Base-by-base conservation (phyloP, 805 yeast genomes). In the Yamadazyma sp. region DNA sequence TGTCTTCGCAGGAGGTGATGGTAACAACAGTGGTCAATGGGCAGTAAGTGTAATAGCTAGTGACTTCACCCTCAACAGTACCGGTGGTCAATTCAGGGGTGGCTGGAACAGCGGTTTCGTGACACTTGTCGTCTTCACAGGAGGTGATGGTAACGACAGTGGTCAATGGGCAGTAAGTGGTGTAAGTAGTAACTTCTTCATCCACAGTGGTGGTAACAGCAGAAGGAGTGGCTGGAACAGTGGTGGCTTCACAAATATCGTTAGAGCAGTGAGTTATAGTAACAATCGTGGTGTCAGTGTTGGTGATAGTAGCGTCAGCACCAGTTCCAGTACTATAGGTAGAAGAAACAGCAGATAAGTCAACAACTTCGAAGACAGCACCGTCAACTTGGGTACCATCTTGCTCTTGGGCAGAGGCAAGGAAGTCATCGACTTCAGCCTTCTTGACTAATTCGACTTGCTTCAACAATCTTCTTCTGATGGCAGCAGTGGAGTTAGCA, bases 401-500 rank as follows among this genome's bases (percentile, higher is more conserved):
- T 10, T 37, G 15, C n/a, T 34, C 33, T 34, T 43, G 12, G 38
- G 46, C 44, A 19, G 21, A 22, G 24, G 54, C 51, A 14, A 48
- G 28, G 24, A 55, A 48, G 47, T 66, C 70, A 25, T 52, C 57
- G 35, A 46, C 44, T 18, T 53, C 67, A 43, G 60, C 70, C 54
- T 63, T 64, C 49, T 55, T 54, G 38, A 43, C 49, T n/a, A 54
- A 27, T 25, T 44, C 38, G 27, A 50, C 44, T 24, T 48, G 51
- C 43, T 49, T 50, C 41, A 58, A 49, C 38, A 62, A 55, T 62
- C 71, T 63, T 54, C 54, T 66, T 56, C 64, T 64, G 53, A 64
- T 50, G 24, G 65, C 65, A 42, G 62, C 59, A 46, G 71, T 62
- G 26, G 71, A 64, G 62, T 67, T 67, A 22, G 62, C 45, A 25